phyloP scores from a whole-genome alignment of 257 asterid genomes.

The Cynanchum wilfordii region DNA sequence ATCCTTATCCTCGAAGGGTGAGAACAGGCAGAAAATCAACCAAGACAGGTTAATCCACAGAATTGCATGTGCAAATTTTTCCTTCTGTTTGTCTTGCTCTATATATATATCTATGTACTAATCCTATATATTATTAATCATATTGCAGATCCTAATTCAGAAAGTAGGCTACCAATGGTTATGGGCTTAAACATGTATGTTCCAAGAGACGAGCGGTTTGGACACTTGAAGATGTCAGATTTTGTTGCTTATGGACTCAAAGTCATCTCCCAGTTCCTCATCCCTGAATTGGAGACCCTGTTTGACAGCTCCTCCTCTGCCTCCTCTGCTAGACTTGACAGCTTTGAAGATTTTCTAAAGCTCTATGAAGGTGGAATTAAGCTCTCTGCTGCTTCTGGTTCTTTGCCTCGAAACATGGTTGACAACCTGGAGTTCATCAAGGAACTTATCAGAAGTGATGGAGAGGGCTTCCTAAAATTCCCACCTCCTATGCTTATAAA shows the following conservation, averaged over 20 bases:
- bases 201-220: slow-evolving; percentile 32
- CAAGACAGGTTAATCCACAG: slow-evolving; percentile 25
- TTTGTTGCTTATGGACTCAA: slow-evolving; percentile 24
- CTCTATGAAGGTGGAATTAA: slow-evolving; percentile 28
- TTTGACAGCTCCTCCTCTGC: slow-evolving; percentile 9
- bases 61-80: too few species aligned
- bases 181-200: slow-evolving; percentile 26
- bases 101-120: too few species aligned
- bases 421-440: slow-evolving; percentile 20
- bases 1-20: slow-evolving; percentile 56
- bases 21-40: slow-evolving; percentile 60
- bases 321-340: slow-evolving; percentile 20
- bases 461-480: slow-evolving; percentile 17
- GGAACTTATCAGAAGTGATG: slow-evolving; percentile 21
- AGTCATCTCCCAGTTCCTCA: slow-evolving; percentile 21
- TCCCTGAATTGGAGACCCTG: slow-evolving; percentile 21
- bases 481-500: neutral
- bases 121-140: neutral
- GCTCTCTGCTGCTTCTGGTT: slow-evolving; percentile 16
- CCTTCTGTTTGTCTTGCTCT: too few species aligned
- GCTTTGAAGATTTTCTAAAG: slow-evolving; percentile 20
- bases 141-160: slow-evolving; percentile 22
- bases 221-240: slow-evolving; percentile 29
- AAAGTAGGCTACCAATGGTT: slow-evolving; percentile 25
- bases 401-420: neutral